phyloP scores from a whole-genome alignment of 768 basidiomycete species.

The Bullera alba region DNA sequence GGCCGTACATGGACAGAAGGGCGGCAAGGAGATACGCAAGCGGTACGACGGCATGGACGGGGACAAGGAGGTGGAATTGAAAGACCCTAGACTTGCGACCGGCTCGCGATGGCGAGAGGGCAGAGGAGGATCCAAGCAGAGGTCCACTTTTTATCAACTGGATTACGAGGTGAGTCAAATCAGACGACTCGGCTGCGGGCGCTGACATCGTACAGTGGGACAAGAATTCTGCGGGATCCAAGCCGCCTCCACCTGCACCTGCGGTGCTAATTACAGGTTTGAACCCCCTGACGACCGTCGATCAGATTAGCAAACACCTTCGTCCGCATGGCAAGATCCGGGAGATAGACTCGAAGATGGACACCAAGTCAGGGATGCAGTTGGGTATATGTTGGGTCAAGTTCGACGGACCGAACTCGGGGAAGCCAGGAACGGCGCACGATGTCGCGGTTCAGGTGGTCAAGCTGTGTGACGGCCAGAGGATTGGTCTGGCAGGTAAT shows the following conservation, averaged over 20 bases:
- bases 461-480: slow-evolving; percentile 61
- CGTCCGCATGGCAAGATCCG: slow-evolving; percentile 56
- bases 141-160: slow-evolving; percentile 25
- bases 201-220: slow-evolving; percentile 57
- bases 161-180: slow-evolving; percentile 38
- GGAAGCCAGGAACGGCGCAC: slow-evolving; percentile 45
- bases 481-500: slow-evolving; percentile 50
- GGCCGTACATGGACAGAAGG: not conserved
- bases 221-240: slow-evolving; percentile 60
- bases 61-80: slow-evolving; percentile 4
- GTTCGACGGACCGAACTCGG: slow-evolving; percentile 45
- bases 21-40: slow-evolving; percentile 18
- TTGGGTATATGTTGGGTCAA: slow-evolving; percentile 75
- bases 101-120: slow-evolving; percentile 12
- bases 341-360: slow-evolving; percentile 69
- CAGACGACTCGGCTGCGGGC: not conserved
- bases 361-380: slow-evolving; percentile 69
- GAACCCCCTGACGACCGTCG: slow-evolving; percentile 62
- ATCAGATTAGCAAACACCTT: slow-evolving; percentile 63
- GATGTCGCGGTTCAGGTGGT: slow-evolving; percentile 66
- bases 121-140: slow-evolving; percentile 22
- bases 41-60: slow-evolving; percentile 19
- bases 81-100: slow-evolving; percentile 19
- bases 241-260: slow-evolving; percentile 56
- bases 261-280: slow-evolving; percentile 67